A percentile compares a stretch with the other conserved stretches of the same genome.
Conservation (phyloP, 2,329 filamentous ascomycete genomes). For the Arthrobotrys iridis region DNA sequence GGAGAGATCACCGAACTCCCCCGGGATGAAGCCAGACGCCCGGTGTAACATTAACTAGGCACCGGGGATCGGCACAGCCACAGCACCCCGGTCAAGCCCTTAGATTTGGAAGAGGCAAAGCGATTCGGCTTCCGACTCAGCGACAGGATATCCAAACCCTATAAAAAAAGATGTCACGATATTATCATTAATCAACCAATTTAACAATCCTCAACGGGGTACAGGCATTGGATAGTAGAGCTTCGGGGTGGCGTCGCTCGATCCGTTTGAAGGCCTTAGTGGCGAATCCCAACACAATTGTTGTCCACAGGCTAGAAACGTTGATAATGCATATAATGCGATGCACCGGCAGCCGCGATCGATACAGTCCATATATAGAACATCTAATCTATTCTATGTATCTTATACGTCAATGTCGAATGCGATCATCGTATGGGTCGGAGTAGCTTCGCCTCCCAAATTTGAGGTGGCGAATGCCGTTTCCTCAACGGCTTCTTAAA, state of each 20-base stretch:
- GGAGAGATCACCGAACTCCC: no score
- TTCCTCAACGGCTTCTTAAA: background rate
- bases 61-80: conserved; percentile 13
- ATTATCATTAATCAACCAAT: background rate
- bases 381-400: background rate
- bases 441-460: conserved; percentile 17
- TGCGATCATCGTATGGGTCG: conserved; percentile 3
- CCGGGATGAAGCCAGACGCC: background rate
- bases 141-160: background rate
- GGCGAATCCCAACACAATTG: conserved; percentile 30
- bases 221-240: background rate
- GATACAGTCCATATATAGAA: no score
- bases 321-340: no score
- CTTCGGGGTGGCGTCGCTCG: conserved; percentile 36
- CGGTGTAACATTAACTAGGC: conserved; percentile 5
- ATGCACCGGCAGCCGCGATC: background rate
- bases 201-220: background rate
- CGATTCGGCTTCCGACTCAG: background rate
- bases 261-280: conserved; percentile 15
- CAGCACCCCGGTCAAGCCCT: background rate
- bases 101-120: conserved; percentile 6
- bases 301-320: conserved; percentile 15
- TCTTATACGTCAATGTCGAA: background rate
- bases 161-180: conserved; percentile 1
- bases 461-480: conserved; percentile 30